Evolutionary conservation across 495 filamentous ascomycete species (phyloP), one percentile per base, ranked within the genome.

Genomic region (Penicillium steckii): DNA sequence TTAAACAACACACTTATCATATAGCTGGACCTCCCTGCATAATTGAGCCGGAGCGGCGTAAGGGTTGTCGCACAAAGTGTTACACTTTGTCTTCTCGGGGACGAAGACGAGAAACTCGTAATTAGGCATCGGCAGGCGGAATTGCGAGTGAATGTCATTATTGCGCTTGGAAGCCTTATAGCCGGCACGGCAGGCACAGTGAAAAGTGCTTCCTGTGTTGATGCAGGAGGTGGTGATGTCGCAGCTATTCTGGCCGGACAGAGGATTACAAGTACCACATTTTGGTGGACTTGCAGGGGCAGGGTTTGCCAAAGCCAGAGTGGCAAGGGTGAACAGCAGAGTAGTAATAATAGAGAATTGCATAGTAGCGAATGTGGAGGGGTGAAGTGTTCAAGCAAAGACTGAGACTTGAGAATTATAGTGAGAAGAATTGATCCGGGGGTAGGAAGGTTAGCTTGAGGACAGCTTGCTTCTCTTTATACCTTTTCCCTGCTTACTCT

Each of bases 131-230:
- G 59, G 50, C 21, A 76, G 59, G 12, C 72, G 68, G 68, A 73
- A 76, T 59, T 75, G 68, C 52, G 61, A 42, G 4, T 48, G 50
- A 30, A 73, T 51, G 55, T 74, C 53, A 21, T 60, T 57, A 53
- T 76, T 67, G 19, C 53, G 15, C 21, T 46, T 23, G 9, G 69
- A 72, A 82, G 50, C 82, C 85, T 54, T 94, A 86, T 70, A 76
- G 83, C 55, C 89, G 78, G 52, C 78, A 80, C 47, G 80, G 81
- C 57, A 89, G 56, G 88, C 89, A 12, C 86, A 91, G 68, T 89
- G 91, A 54, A 87, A 94, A 63, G 72, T 88, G 37, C 72, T 82
- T 25, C 86, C 85, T 0, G 86, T 82, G 50, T 73, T 94, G 46
- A 76, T 76, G 56, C 72, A 76, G 27, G 71, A 74, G 37, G 72